phyloP scores from a whole-genome alignment of 352 stramenopile species.

The Blastocystis sp. region DNA sequence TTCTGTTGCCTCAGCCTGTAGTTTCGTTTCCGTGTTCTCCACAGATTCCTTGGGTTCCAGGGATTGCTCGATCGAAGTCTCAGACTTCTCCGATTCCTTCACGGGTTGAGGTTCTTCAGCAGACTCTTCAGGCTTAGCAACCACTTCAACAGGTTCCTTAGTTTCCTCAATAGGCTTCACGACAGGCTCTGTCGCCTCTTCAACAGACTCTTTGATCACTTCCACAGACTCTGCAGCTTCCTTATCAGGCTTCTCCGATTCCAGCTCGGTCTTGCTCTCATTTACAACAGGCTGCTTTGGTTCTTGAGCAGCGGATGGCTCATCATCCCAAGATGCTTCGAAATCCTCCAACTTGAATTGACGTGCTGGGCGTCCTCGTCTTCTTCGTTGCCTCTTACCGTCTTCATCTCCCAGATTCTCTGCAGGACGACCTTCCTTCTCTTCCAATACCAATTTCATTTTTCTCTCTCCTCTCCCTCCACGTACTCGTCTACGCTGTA shows the following conservation, averaged over 20 bases:
- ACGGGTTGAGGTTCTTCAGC: not conserved
- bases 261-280: not conserved
- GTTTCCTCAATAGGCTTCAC: not conserved
- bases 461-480: not conserved
- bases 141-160: not conserved
- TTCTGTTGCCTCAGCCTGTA: not conserved
- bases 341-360: not conserved
- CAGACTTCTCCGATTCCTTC: not conserved
- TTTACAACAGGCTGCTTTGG: not conserved
- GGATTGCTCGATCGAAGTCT: not conserved
- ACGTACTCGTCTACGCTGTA: not conserved
- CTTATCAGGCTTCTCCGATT: not conserved
- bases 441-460: not conserved
- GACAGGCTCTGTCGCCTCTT: not conserved
- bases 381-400: not conserved
- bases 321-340: slow-evolving; percentile 12
- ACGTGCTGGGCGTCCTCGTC: not conserved
- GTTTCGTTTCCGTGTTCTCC: not conserved
- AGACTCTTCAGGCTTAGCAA: not conserved
- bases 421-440: not conserved
- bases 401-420: not conserved
- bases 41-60: not conserved
- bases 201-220: not conserved
- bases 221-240: not conserved
- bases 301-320: not conserved